phyloP scores from a whole-genome alignment of 2,329 filamentous ascomycete genomes.

The Pseudodiploospora longispora region DNA sequence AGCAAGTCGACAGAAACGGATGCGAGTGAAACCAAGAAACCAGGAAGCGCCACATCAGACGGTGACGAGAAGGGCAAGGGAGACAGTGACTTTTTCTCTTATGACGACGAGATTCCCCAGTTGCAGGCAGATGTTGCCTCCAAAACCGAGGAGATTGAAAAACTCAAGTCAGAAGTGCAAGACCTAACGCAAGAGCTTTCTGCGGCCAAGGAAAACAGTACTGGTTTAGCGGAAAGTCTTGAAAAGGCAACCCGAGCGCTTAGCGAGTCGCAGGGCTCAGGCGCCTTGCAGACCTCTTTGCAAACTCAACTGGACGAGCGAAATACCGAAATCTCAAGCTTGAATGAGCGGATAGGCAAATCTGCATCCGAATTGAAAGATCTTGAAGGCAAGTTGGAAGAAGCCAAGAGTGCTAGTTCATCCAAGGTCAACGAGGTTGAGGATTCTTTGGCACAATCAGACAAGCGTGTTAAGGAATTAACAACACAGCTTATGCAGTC shows the following conservation, averaged over 20 bases:
- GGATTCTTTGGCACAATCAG: conserved; percentile 25
- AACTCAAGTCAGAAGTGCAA: conserved; percentile 61
- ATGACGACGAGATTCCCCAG: conserved; percentile 77
- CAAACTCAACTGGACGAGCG: conserved; percentile 42
- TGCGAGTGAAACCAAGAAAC: conserved; percentile 21
- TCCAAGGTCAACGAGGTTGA: conserved; percentile 29
- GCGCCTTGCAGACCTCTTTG: conserved; percentile 34
- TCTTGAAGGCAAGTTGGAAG: conserved; percentile 29
- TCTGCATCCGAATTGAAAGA: conserved; percentile 37
- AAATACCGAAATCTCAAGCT: conserved; percentile 38
- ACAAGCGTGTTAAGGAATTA: conserved; percentile 29
- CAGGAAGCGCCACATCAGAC: conserved; percentile 31
- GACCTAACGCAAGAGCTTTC: conserved; percentile 62
- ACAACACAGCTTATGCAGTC: conserved; percentile 33
- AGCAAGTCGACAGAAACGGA: conserved; percentile 18
- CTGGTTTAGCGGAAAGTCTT: conserved; percentile 57
- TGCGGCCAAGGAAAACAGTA: conserved; percentile 61
- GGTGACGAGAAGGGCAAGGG: conserved; percentile 25
- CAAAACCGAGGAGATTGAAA: conserved; percentile 62
- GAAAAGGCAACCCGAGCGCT: conserved; percentile 61
- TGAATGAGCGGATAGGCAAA: conserved; percentile 41
- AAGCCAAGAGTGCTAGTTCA: conserved; percentile 23
- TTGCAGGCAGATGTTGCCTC: conserved; percentile 67
- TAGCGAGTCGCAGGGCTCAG: conserved; percentile 34
- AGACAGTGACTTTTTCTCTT: conserved; percentile 80